Evolutionary conservation across 2,329 filamentous ascomycete genomes (phyloP), one percentile per base, ranked within the genome.

Genomic region (Aspergillus spinulosporus): DNA sequence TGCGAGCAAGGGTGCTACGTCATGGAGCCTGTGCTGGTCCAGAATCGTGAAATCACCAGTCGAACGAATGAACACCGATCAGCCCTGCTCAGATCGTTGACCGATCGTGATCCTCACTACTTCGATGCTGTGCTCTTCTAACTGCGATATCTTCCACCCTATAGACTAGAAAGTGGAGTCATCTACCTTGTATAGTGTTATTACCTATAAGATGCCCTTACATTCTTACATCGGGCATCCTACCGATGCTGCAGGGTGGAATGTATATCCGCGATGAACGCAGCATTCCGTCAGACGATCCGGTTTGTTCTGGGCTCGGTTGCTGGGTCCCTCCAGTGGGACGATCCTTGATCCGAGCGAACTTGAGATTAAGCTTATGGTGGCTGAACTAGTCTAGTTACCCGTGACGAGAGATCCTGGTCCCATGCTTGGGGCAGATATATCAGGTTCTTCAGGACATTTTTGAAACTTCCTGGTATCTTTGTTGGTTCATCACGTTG

Each of bases 21-120:
- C 70, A 72, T 72, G 62, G 45, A 28, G n/a, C 44, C 44, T 28
- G 44, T 28, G 44, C 45, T 59, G 63, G 61, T 53, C 57, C 60
- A 52, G 52, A 62, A 58, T 64, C 62, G 62, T 66, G 63, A 65
- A 63, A 64, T 65, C 63, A 65, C 61, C 61, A 63, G 58, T 52
- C 21, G 21, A 21, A 21, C 21, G 21, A 21, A 21, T 21, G 21
- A 21, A 21, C 21, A 21, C 21, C 34, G 8, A 37, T 37, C 34
- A 37, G 32, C 32, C 32, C 32, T 34, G 32, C 32, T 7, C 32
- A 7, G 32, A 7, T 7, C 11, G 32, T 34, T 6, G 6, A 11
- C 32, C 32, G 32, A 34, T 34, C 32, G 6, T 11, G 32, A 34
- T 34, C 21, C 21, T 21, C 21, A 21, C 21, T 21, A 21, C 21